A percentile compares a stretch with the other conserved stretches of the same genome.
Evolutionary conservation across 148 eudicot genomes (phyloP).

Genomic region (Spergularia bocconei): DNA sequence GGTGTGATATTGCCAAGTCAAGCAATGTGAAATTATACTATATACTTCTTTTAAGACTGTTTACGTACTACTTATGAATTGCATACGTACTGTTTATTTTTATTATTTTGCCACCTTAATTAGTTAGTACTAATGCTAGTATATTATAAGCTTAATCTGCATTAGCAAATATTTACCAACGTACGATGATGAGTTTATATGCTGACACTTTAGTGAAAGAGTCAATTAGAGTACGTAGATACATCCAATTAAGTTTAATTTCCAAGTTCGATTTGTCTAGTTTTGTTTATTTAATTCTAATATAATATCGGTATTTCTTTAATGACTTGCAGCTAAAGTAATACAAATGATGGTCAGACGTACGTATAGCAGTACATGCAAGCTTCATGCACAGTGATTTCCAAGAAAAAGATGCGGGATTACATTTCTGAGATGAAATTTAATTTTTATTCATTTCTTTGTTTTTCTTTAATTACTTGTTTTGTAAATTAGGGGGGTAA

Average conservation of each 20-base stretch:
- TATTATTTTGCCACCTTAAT: too few species aligned
- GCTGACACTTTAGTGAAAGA: too few species aligned
- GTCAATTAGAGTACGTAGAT: too few species aligned
- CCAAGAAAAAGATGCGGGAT: not conserved
- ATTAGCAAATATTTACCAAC: too few species aligned
- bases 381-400: conserved; percentile 7
- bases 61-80: not conserved
- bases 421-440: conserved; percentile 8
- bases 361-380: conserved; percentile 12
- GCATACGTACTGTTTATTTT: too few species aligned
- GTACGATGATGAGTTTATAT: too few species aligned
- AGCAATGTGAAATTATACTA: conserved; percentile 1
- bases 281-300: not conserved
- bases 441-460: conserved; percentile 6
- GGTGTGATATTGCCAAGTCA: conserved; percentile 9
- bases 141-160: too few species aligned
- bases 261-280: too few species aligned
- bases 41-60: not conserved
- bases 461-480: not conserved
- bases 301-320: not conserved
- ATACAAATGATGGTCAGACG: not conserved
- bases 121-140: too few species aligned
- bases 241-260: too few species aligned
- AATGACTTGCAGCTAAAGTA: conserved; percentile 17
- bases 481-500: conserved; percentile 16